phyloP scores from a whole-genome alignment of 371 early-diverging fungal species.

The Lichtheimia hyalospora region DNA sequence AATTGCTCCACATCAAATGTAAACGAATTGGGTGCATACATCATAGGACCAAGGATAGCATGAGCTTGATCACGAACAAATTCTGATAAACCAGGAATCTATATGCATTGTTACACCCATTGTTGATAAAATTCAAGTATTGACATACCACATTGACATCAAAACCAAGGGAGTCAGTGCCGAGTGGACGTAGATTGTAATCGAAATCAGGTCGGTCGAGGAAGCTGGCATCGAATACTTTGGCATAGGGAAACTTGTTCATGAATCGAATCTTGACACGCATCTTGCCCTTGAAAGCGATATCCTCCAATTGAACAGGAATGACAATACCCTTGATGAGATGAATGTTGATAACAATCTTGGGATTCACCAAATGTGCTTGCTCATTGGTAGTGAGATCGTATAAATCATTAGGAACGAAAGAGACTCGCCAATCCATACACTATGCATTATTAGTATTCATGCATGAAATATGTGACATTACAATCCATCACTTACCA shows the following conservation, averaged over 20 bases:
- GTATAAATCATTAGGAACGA: constrained; percentile 77
- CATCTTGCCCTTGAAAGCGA: constrained; percentile 85
- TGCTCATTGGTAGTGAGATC: constrained; percentile 67
- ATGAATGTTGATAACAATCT: constrained; percentile 89
- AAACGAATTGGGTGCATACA: constrained; percentile 86
- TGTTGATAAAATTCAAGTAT: too few relatives aligned
- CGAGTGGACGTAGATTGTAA: constrained; percentile 90
- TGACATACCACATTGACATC: constrained; percentile 72
- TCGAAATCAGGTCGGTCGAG: constrained; percentile 89
- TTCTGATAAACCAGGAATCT: constrained; percentile 80
- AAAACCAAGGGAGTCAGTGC: constrained; percentile 84
- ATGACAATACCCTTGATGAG: constrained; percentile 91
- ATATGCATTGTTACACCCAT: background rate
- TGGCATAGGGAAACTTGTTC: constrained; percentile 86
- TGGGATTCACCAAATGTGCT: constrained; percentile 78
- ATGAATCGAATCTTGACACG: constrained; percentile 82
- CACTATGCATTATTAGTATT: constrained; percentile 35
- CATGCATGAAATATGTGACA: background rate
- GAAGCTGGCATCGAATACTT: constrained; percentile 84
- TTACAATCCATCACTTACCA: constrained; percentile 53
- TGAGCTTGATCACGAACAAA: constrained; percentile 83
- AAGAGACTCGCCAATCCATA: constrained; percentile 94
- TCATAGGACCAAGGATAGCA: constrained; percentile 75
- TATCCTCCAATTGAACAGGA: constrained; percentile 90
- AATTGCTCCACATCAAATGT: constrained; percentile 81